Base-by-base conservation (phyloP, 164 flowering plant genomes). In the Platanus orientalis region DNA sequence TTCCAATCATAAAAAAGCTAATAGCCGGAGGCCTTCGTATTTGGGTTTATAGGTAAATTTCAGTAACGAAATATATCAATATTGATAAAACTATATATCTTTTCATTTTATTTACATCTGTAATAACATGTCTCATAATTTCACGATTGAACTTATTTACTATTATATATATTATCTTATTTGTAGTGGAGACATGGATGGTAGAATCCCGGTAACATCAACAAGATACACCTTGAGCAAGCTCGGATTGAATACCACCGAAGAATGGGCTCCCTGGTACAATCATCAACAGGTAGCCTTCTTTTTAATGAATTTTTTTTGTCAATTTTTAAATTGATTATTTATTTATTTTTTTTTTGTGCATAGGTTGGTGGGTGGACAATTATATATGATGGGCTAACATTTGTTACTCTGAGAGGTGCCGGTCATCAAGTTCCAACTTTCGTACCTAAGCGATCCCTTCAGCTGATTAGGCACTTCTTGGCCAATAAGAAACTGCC, bases 351-450 rank as follows among this genome's bases (percentile, higher is more conserved):
- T 50, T n/a, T 7, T 25, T 62, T 34, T 32, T 19, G 57, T 7
- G 13, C 28, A 30, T 51, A 87, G 88, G 92, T 87, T 29, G 96
- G 86, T 16, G 96, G 96, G 17, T 89, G 90, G 89, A 85, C 83
- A 2, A 65, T 78, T 1, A 76, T 28, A 1, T 89, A 87, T 27
- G 80, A 84, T n/a, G 91, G 90, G 26, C 64, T 89, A 7, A 76
- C 54, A 54, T 89, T 81, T 58, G 85, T 76, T 26, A 89, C 88
- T 0, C 65, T 89, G 0, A 79, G 96, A 75, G 93, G 89, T 4
- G 93, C 96, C 0, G 96, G 96, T 2, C 91, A 89, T 45, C 79
- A 87, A 60, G 96, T 87, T 52, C 91, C 96, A 4, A 73, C 78
- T 1, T 79, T 79, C 29, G 72, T 68, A 47, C 96, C 96, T 20